Evolutionary conservation across 257 asterid species (phyloP), one percentile per base, ranked within the genome.

Genomic region (Penstemon davidsonii): DNA sequence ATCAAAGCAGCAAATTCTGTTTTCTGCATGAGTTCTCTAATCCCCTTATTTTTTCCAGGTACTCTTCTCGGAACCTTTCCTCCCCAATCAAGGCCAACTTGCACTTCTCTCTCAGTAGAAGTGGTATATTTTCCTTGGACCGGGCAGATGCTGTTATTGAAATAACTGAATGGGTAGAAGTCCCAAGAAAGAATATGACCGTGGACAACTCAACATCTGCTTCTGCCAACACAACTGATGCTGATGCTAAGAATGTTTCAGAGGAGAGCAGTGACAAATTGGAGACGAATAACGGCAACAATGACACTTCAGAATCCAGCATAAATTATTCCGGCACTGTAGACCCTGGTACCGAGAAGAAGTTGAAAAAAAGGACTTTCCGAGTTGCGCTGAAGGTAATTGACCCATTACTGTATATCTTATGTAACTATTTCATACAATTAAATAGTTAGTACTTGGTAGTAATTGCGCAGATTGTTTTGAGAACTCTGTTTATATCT

Each of bases 161-260:
- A 78, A 88, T 91, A 83, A 84, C 95, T 45, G 99, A 94, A 82
- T 94, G 99, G 99, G 93, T 94, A 37, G 99, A 94, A 77, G 90
- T 91, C 63, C 99, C 97, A 19, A 73, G 83, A 68, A 94, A 87
- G 88, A 86, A 87, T 86, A 77, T 88, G 64, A 85, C 97, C n/a
- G 83, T 72, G 46, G 91, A 91, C 72, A 89, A 88, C 80, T 82
- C 97, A 61, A 88, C 95, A 55, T 81, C 89, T 74, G 76, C 92
- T 72, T 72, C 84, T 71, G 81, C 82, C 68, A 86, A 91, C 73
- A 69, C 38, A 50, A 83, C 96, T 44, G 80, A 88, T 75, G 76
- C 81, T 70, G 82, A 70, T 70, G 56, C 84, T 67, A 76, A 60
- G 43, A 78, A 68, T 66, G 55, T 81, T 65, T 76, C 96, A 57